Base-by-base conservation (phyloP, 2,329 filamentous ascomycete genomes). In the Penicillium sp. region DNA sequence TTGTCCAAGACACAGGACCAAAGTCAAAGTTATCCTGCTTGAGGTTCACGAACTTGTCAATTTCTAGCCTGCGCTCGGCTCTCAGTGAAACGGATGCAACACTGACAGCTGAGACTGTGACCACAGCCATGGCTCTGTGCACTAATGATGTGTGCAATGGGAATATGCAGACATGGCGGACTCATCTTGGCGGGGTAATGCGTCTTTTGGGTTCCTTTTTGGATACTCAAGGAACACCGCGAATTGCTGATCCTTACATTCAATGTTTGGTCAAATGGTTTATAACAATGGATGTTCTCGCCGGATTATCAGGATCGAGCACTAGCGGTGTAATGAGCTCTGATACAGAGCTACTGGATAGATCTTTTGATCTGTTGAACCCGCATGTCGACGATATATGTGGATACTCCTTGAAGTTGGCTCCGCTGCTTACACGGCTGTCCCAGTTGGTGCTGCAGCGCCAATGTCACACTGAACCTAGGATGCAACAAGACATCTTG, bases 101-200 rank as follows among this genome's bases (percentile, higher is more conserved):
- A 15, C 42, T 66, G 13, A 66, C 58, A n/a, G 47, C 64, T 4
- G 64, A 70, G 43, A 70, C 65, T 13, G 53, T 67, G 13, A 65
- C 63, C 12, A 70, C 70, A 19, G 70, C 70, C 23, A 70, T 73
- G 63, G 60, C 65, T 3, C 49, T 73, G 7, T 73, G 70, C 50
- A 73, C 69, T 2, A 71, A 70, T 53, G 70, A 73, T 63, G 68
- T 73, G n/a, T 72, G 69, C 31, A 70, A 72, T 56, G 70, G 70
- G 1, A 67, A 71, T 35, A 64, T 68, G 58, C 57, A 66, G 12
- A 55, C 65, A 29, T 70, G 69, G 66, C 50, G 61, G 8, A 64
- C 62, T 7, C 70, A 71, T 58, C 59, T 71, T n/a, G 52, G 49
- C 9, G 70, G 69, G 1, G 66, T 69, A 1, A 60, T 64, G 53